Evolutionary conservation across 2,329 filamentous ascomycete genomes (phyloP), one percentile per base, ranked within the genome.

Genomic region (Fusarium sp.): DNA sequence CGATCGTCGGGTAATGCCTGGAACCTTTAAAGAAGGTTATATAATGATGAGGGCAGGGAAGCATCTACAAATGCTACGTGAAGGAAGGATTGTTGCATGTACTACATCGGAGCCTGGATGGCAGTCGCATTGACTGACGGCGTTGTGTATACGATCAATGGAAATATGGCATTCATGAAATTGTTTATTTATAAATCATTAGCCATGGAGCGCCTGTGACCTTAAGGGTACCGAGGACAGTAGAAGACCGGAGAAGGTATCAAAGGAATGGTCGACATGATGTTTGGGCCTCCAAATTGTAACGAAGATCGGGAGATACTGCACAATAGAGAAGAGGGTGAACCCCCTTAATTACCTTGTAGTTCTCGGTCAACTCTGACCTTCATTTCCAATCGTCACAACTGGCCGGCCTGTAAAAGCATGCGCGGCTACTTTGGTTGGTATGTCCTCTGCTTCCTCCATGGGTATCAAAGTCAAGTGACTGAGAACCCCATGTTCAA

Each of bases 1-100:
- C 81, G 91, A 81, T 85, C 88, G 76, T 86, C 87, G 61, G 82
- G 85, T 13, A 86, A 82, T 65, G 79, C 83, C 35, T 87, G 85
- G 83, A 75, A 80, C 59, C 79, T 82, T 57, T 84, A 50, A 80
- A n/a, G 24, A 39, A 14, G 16, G 27, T n/a, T 48, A 39, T 56
- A 16, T 65, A 67, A 67, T 62, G 45, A 68, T 37, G 43, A 41
- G 29, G 20, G 50, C 50, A 59, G 63, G 57, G 50, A 54, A 64
- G 20, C 33, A 71, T 68, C 22, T 62, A 22, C 37, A 48, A 41
- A 29, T 67, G 68, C 59, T 59, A 62, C 43, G 62, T 59, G 52
- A 68, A 65, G 64, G 58, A 61, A 68, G 35, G 54, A 59, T 43
- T 62, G 27, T 65, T 33, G 63, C 56, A 65, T 61, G 50, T 57